Evolutionary conservation across 108 stramenopile species (phyloP).

Genomic region (Aureococcus anophagefferens): DNA sequence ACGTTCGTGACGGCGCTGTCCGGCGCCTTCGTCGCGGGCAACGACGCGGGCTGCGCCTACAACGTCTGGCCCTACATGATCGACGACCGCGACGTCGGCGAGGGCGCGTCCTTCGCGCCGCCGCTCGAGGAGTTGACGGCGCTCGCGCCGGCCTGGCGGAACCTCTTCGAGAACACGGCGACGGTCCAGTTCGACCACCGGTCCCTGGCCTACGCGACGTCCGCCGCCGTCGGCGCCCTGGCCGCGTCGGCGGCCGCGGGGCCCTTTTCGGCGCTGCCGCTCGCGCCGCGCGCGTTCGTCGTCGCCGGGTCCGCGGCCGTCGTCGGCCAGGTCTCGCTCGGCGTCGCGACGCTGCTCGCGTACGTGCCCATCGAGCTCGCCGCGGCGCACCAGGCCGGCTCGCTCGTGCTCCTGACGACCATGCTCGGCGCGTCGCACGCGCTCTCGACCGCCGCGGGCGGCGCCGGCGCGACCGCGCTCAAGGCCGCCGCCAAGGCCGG

Average conservation of each 20-base stretch:
- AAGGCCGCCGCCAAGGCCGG: too few species aligned
- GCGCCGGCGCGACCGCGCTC: too few species aligned
- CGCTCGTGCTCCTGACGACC: conserved; percentile 74
- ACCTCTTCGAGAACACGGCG: conserved; percentile 90
- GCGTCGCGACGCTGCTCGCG: conserved; percentile 80
- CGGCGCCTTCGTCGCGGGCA: conserved; percentile 95
- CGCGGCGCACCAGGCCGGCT: conserved; percentile 89
- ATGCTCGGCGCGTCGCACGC: conserved; percentile 50
- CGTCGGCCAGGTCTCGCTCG: conserved; percentile 75
- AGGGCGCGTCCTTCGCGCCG: too few species aligned
- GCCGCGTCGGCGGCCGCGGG: conserved; percentile 38
- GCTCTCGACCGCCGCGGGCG: not conserved
- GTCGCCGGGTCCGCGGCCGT: conserved; percentile 29
- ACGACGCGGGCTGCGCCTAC: conserved; percentile 91
- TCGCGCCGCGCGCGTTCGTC: not conserved
- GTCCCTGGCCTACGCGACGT: conserved; percentile 72
- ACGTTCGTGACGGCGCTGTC: conserved; percentile 70
- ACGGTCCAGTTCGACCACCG: conserved; percentile 97
- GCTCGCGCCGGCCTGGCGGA: conserved; percentile 29
- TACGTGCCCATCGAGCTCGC: conserved; percentile 89
- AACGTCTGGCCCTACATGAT: conserved; percentile 89
- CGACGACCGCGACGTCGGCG: conserved; percentile 37
- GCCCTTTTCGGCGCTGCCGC: conserved; percentile 6
- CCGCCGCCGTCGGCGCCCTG: conserved; percentile 53
- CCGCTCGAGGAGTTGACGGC: too few species aligned